Base-by-base conservation (phyloP, 2,329 filamentous ascomycete genomes). In the Fusarium transvaalense region DNA sequence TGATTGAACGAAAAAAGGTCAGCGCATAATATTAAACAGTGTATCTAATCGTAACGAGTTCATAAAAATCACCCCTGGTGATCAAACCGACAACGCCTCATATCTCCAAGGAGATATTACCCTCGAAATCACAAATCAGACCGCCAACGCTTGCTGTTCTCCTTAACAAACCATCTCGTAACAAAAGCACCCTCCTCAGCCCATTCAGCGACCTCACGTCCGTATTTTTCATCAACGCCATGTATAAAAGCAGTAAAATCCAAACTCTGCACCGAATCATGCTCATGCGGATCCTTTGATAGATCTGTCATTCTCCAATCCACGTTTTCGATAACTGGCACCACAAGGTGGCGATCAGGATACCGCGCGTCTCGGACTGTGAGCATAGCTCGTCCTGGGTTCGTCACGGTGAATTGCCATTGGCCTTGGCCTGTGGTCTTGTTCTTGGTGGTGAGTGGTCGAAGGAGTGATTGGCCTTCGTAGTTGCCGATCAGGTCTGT, bases 391-490 rank as follows among this genome's bases (percentile, higher is more conserved):
- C 77, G 70, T 6, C 77, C 77, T 0, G 77, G 76, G 23, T 79
- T 79, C 3, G 75, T 72, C 9, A 78, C 73, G 5, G 75, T 77
- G 25, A 78, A 78, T 19, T 79, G 77, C 77, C 77, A 79, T 39
- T 76, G 66, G 6, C 74, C 76, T 17, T 73, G 64, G 13, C 71
- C 70, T 3, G 64, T 68, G 5, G 51, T 12, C 3, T 63, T 61
- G 14, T 67, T 71, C 2, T 42, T 35, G 1, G 50, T 42, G 12
- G 39, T 56, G 1, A 75, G 25, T 0, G 72, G 67, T 4, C 77
- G 76, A 5, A 78, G 64, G 17, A 78, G 66, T 2, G 76, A 78
- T 42, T 78, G 75, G 5, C 77, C 77, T 56, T 78, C 77, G 50
- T 77, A 78, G 57, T 75, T 78, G 8, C 56, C 35, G 21, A 72